Base-by-base conservation (phyloP, 345 rosid species). In the Lepidium africanum region DNA sequence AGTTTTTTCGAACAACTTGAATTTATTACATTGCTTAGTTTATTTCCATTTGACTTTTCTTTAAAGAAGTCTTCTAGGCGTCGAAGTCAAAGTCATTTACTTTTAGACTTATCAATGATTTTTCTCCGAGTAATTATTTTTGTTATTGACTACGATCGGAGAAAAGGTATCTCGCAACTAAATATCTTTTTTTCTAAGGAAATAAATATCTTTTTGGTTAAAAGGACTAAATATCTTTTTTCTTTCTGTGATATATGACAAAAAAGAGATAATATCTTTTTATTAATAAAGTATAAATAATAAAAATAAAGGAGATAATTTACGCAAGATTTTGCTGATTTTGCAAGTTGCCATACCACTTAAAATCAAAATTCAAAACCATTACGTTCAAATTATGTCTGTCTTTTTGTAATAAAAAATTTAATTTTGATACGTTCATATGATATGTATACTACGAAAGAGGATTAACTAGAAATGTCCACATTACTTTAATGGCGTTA, bases 11-110 rank as follows among this genome's bases (percentile, higher is more conserved):
- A 30, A 39, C 42, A 19, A 39, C 55, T 52, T 52, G 35, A 30
- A 63, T 47, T 33, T 42, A 53, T 69, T n/a, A n/a, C 1, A 23
- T 43, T 61, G 69, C 54, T 53, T 71, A 13, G 0, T 8, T 10
- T 21, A 10, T 37, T 50, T 21, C 56, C 63, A 61, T 52, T 27
- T 14, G 61, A 39, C 21, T 41, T 37, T 40, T 63, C 63, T 23
- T 45, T 35, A 71, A 52, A 54, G 14, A 35, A 41, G 16, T 52
- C 33, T 19, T 11, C 27, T 16, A 15, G 53, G 41, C 35, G 5
- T 37, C 35, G n/a, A 25, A 55, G 70, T 71, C 63, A 71, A 30
- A 71, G 76, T 63, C 70, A 13, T 38, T 2, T 3, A 42, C 70
- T 27, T 71, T 46, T 25, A 54, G 70, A 16, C 58, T 71, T 7